Evolutionary conservation across 768 basidiomycete genomes (phyloP), one percentile per base, ranked within the genome.

Genomic region (Galerina sulciceps): DNA sequence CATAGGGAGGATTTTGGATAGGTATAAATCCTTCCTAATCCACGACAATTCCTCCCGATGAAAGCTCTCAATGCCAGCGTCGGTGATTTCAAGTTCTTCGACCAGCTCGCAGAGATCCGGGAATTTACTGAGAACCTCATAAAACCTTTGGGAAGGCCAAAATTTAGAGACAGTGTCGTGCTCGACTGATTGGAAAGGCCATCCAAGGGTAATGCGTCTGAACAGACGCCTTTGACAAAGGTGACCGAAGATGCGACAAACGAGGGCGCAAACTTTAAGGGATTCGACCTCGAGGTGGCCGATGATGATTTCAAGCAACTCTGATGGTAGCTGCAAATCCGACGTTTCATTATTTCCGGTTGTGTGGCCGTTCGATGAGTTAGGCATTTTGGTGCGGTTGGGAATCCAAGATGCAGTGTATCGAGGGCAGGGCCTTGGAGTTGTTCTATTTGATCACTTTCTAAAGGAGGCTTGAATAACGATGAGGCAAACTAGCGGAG

Each of bases 1-100:
- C 11, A 52, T 23, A 20, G 53, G 40, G 11, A 64, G 37, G 20
- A 64, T 53, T 10, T 17, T 38, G 14, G 56, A 47, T 2, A 64
- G 36, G 4, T 17, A 22, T 4, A 3, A 13, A 37, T 64, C 59
- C 8, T 26, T 40, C 5, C 59, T 54, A 18, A 64, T 55, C 63
- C 63, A 64, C 10, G 59, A 58, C 11, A 43, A 50, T 22, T 58
- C 55, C 22, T 64, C 63, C 2, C 59, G 59, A 43, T 59, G 57
- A 31, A 58, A 56, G 15, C 36, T 51, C 20, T 49, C 47, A 23
- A 38, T 38, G 3, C 31, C 35, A 8, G 20, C 56, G 34, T 60
- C 63, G 22, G 43, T 50, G 31, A 64, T 58, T 17, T 55, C 53
- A 26, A 64, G 49, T 26, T 58, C 59, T 17, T 55, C 44, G 11